Evolutionary conservation across 164 flowering plant genomes (phyloP).

Genomic region (Brasenia schreberi): DNA sequence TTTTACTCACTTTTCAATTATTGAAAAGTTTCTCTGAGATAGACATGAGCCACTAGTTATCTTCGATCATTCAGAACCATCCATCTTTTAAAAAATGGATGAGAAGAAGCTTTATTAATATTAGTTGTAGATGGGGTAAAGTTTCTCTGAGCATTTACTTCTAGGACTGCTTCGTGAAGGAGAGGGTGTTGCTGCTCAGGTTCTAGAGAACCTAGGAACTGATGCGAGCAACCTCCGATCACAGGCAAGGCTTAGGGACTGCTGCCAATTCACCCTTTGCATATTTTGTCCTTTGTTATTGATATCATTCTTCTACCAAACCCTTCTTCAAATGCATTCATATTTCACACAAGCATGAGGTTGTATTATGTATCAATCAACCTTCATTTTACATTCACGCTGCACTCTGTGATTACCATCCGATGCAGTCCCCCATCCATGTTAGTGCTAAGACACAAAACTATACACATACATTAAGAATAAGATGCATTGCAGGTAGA

Average conservation of each 20-base stretch:
- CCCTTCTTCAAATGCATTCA: too few species aligned
- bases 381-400: not conserved
- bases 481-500: not conserved
- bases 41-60: too few species aligned
- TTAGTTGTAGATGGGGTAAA: too few species aligned
- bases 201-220: conserved; percentile 90
- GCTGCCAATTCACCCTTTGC: not conserved
- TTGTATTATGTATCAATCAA: not conserved
- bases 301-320: too few species aligned
- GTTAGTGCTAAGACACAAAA: not conserved
- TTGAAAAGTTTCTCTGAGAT: too few species aligned
- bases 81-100: too few species aligned
- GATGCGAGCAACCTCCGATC: conserved; percentile 86
- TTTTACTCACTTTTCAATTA: too few species aligned
- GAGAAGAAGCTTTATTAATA: too few species aligned
- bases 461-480: not conserved
- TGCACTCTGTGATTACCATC: not conserved
- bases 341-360: not conserved
- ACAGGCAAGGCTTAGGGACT: conserved; percentile 41
- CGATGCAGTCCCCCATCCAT: too few species aligned
- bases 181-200: conserved; percentile 96
- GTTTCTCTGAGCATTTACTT: conserved; percentile 93
- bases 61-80: too few species aligned
- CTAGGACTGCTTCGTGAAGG: conserved; percentile 94
- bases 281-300: too few species aligned